Conservation (phyloP, 352 stramenopile species). For the Phytopythium helicoides region DNA sequence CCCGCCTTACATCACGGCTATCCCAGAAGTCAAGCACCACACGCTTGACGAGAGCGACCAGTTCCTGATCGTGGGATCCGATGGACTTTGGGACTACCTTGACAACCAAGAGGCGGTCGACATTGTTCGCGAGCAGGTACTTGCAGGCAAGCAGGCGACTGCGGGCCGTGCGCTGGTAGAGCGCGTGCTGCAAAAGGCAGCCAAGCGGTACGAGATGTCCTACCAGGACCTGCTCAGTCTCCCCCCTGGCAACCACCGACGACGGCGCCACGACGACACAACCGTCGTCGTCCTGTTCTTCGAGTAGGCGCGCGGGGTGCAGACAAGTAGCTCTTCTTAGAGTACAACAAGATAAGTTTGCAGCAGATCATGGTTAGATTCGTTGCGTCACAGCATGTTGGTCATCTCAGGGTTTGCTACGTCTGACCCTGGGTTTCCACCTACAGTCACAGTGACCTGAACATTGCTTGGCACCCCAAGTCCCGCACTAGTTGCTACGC, state of each 20-base stretch:
- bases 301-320: slow-evolving; percentile 24
- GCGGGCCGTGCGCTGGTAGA: slow-evolving; percentile 78
- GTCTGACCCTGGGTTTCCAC: background rate
- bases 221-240: slow-evolving; percentile 82
- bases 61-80: slow-evolving; percentile 97
- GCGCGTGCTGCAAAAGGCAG: slow-evolving; percentile 72
- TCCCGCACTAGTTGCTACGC: too few relatives aligned
- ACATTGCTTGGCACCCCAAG: background rate
- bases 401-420: background rate
- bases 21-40: slow-evolving; percentile 77
- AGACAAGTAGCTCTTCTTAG: background rate
- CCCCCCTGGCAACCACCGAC: slow-evolving; percentile 74
- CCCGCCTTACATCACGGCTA: slow-evolving; percentile 92
- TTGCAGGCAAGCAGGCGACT: slow-evolving; percentile 62
- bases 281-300: slow-evolving; percentile 91
- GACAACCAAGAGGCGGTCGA: slow-evolving; percentile 94
- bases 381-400: background rate
- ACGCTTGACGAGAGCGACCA: slow-evolving; percentile 79
- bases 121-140: slow-evolving; percentile 74
- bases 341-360: background rate
- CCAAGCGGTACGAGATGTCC: slow-evolving; percentile 72
- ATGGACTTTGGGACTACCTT: slow-evolving; percentile 98
- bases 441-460: slow-evolving; percentile 1
- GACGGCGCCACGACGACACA: slow-evolving; percentile 92
- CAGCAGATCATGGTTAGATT: background rate